Evolutionary conservation across 2,329 filamentous ascomycete genomes (phyloP).

Genomic region (Pyrenochaeta sp.): DNA sequence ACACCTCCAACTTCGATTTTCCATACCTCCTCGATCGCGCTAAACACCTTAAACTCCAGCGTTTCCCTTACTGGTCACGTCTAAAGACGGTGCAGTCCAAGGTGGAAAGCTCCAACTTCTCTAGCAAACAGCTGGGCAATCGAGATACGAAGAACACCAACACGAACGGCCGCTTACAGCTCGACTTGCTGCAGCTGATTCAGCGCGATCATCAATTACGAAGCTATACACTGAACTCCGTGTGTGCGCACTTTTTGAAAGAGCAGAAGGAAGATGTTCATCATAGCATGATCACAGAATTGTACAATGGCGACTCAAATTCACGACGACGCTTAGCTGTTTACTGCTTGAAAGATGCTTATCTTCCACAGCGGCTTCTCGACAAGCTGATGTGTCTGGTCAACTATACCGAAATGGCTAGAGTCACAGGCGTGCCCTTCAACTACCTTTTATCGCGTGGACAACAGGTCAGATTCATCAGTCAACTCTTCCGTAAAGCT

Average conservation of each 20-base stretch:
- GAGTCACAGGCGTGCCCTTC: slow-evolving; percentile 98
- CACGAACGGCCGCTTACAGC: slow-evolving; percentile 89
- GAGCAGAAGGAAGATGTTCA: slow-evolving; percentile 99
- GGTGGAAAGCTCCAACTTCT: slow-evolving; percentile 83
- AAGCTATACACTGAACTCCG: slow-evolving; percentile 97
- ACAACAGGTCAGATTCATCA: slow-evolving; percentile 97
- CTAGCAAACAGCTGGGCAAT: slow-evolving; percentile 98
- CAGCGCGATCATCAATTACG: slow-evolving; percentile 94
- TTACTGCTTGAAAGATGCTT: slow-evolving; percentile 98
- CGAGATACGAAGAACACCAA: slow-evolving; percentile 94
- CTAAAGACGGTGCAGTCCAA: slow-evolving; percentile 75
- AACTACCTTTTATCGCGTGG: slow-evolving; percentile 91
- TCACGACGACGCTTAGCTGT: slow-evolving; percentile 89
- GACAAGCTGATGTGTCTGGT: slow-evolving; percentile 98
- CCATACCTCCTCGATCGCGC: slow-evolving; percentile 92
- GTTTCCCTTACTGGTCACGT: slow-evolving; percentile 89
- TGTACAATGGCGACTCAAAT: slow-evolving; percentile 96
- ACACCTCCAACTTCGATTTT: slow-evolving; percentile 98
- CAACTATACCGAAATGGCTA: slow-evolving; percentile 99
- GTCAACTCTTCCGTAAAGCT: slow-evolving; percentile 94
- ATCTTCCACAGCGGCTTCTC: slow-evolving; percentile 91
- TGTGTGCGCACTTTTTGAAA: slow-evolving; percentile 91
- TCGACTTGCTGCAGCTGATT: slow-evolving; percentile 93
- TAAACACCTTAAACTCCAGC: slow-evolving; percentile 78
- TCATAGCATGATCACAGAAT: slow-evolving; percentile 98